Percentiles rank a stretch among this genome's conserved stretches.
phyloP scores from a whole-genome alignment of 2,329 filamentous ascomycete genomes.

The Camptophora hylomeconis region DNA sequence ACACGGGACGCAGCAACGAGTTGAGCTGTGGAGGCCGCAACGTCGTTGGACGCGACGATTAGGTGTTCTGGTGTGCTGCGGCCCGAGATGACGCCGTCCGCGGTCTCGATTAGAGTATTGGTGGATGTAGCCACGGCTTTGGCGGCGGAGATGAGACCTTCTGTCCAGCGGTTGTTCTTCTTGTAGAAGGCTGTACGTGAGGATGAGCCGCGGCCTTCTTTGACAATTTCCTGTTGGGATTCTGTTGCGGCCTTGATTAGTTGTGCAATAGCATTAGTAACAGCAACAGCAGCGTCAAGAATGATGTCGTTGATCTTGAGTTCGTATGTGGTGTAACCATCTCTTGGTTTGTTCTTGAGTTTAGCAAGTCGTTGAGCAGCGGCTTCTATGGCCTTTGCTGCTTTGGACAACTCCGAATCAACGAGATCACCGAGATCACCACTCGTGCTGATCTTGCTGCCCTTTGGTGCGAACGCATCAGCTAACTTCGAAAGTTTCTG shows the following conservation, averaged over 20 bases:
- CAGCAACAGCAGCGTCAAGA: conserved; percentile 78
- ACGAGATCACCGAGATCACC: conserved; percentile 80
- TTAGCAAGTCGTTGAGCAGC: conserved; percentile 81
- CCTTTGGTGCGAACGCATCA: conserved; percentile 80
- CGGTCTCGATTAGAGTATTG: conserved; percentile 94
- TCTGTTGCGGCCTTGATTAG: conserved; percentile 89
- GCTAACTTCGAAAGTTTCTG: conserved; percentile 89
- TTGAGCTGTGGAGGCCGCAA: conserved; percentile 90
- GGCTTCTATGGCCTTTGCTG: conserved; percentile 87
- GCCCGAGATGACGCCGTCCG: conserved; percentile 82
- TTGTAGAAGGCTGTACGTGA: conserved; percentile 95
- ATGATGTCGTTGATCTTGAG: conserved; percentile 93
- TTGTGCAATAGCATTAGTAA: conserved; percentile 85
- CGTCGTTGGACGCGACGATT: conserved; percentile 94
- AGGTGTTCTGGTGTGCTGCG: conserved; percentile 93
- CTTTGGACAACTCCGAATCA: conserved; percentile 80
- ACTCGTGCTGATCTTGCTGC: conserved; percentile 61
- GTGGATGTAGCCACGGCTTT: conserved; percentile 91
- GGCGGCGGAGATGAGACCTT: conserved; percentile 90
- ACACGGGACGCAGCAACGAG: conserved; percentile 89
- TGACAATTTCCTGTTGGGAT: conserved; percentile 92
- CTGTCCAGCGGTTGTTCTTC: conserved; percentile 99
- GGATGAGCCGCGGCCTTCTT: conserved; percentile 75
- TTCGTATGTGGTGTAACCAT: conserved; percentile 91
- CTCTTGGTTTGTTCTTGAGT: conserved; percentile 89